These are phyloP conservation scores for Lodderomyces beijingensis DNA, from an alignment of 1,139 yeast genomes.

Conservation along the genomic window DNA sequence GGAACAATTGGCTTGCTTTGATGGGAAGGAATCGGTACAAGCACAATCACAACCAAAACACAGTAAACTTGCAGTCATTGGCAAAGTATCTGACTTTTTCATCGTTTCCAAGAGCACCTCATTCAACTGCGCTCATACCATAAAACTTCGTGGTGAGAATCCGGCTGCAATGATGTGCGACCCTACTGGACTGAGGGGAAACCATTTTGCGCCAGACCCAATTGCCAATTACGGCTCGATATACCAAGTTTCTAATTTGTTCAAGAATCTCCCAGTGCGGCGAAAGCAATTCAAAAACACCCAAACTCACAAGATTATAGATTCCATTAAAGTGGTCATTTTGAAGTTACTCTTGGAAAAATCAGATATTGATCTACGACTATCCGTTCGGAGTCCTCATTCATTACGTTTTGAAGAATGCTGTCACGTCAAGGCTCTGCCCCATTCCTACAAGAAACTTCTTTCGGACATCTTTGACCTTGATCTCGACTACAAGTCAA, in stretches of 20 bases:
- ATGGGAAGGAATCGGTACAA: background rate
- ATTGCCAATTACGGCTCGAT: conserved; percentile 43
- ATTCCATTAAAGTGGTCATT: conserved; percentile 29
- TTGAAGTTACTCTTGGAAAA: conserved; percentile 27
- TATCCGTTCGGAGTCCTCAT: conserved; percentile 12
- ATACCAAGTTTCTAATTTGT: conserved; percentile 45
- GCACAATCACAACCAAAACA: background rate
- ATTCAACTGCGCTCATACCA: conserved; percentile 6
- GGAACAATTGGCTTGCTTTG: conserved; percentile 28
- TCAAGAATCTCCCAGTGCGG: conserved; percentile 58
- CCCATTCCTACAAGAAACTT: conserved; percentile 4
- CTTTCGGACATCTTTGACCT: conserved; percentile 9
- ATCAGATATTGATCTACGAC: conserved; percentile 22
- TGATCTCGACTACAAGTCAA: conserved; percentile 14
- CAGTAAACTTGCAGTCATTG: background rate
- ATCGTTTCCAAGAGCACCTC: conserved; percentile 29
- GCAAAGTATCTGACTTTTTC: conserved; percentile 25
- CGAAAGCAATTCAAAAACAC: conserved; percentile 22
- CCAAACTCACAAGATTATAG: conserved; percentile 21
- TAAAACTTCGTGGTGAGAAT: conserved; percentile 3
- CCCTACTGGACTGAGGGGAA: too few relatives aligned
- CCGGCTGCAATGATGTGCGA: background rate
- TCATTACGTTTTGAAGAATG: conserved; percentile 8
- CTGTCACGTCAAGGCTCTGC: too few relatives aligned
- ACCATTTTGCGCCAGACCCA: too few relatives aligned